A percentile compares a stretch with the other conserved stretches of the same genome.
These are phyloP conservation scores for Ganoderma sp. DNA, from an alignment of 1,284 basidiomycete genomes.

Conservation along the genomic window DNA sequence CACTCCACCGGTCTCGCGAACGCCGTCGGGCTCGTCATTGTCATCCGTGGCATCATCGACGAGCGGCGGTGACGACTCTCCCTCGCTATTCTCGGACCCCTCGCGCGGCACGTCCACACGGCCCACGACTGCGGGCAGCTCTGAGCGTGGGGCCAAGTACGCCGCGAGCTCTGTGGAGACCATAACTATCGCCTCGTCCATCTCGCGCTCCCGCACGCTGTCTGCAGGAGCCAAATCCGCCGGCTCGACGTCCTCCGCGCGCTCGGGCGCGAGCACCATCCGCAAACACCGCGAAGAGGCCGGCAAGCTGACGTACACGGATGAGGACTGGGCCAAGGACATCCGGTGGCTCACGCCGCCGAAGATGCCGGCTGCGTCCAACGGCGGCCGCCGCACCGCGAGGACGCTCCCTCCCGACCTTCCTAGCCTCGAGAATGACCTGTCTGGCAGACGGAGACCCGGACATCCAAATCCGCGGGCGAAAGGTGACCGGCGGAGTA, in stretches of 20 bases:
- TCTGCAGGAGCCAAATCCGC: constrained; percentile 28
- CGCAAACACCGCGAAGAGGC: constrained; percentile 41
- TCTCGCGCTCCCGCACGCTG: constrained; percentile 26
- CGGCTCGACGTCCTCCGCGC: constrained; percentile 28
- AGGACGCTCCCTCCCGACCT: constrained; percentile 34
- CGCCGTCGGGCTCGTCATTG: constrained; percentile 40
- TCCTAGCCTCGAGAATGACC: constrained; percentile 26
- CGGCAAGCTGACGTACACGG: constrained; percentile 44
- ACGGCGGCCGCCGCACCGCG: constrained; percentile 22
- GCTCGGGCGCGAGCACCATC: constrained; percentile 20
- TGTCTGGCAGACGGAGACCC: constrained; percentile 17
- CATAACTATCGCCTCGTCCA: constrained; percentile 38
- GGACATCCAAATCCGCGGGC: constrained; percentile 28
- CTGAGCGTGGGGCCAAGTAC: constrained; percentile 30
- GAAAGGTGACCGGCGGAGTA: constrained; percentile 33
- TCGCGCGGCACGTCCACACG: constrained; percentile 36
- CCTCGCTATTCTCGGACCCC: constrained; percentile 41
- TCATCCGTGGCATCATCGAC: constrained; percentile 46
- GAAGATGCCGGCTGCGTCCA: constrained; percentile 35
- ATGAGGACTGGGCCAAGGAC: constrained; percentile 67
- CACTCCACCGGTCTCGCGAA: constrained; percentile 31
- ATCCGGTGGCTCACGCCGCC: constrained; percentile 64
- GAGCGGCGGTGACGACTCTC: constrained; percentile 41
- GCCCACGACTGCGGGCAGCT: constrained; percentile 37
- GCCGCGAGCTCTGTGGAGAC: constrained; percentile 27